These are phyloP conservation scores for Penicillium odoratum DNA, from an alignment of 495 filamentous ascomycete genomes.

Conservation along the genomic window DNA sequence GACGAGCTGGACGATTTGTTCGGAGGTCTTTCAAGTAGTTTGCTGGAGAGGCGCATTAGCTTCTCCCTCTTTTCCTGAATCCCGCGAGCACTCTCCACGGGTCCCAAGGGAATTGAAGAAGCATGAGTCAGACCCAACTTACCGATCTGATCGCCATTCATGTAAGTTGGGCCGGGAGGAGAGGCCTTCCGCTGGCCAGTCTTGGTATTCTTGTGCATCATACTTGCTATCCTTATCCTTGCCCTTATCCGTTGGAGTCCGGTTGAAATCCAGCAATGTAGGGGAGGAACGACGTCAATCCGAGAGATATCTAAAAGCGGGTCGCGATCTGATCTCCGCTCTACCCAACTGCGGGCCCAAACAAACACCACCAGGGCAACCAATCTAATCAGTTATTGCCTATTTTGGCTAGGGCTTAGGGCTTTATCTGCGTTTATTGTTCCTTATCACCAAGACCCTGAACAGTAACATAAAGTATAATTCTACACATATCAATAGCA, in stretches of 20 bases:
- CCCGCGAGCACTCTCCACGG: neutral
- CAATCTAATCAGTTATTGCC: slow-evolving; percentile 5
- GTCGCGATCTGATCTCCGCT: slow-evolving; percentile 8
- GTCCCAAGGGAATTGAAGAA: neutral
- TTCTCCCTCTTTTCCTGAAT: neutral
- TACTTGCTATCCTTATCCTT: slow-evolving; percentile 8
- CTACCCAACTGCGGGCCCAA: slow-evolving; percentile 18
- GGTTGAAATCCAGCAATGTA: slow-evolving; percentile 5
- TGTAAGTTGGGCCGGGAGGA: slow-evolving; percentile 75
- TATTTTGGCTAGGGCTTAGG: slow-evolving; percentile 23
- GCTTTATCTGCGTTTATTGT: slow-evolving; percentile 1
- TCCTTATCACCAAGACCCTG: neutral
- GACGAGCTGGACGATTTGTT: slow-evolving; percentile 71
- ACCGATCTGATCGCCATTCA: slow-evolving; percentile 89
- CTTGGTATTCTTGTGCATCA: slow-evolving; percentile 46
- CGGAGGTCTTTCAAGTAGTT: slow-evolving; percentile 79
- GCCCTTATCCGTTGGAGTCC: neutral
- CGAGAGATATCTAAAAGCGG: slow-evolving; percentile 12
- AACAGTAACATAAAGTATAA: no score
- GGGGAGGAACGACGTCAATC: slow-evolving; percentile 15
- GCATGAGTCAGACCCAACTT: slow-evolving; percentile 33
- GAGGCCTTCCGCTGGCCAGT: slow-evolving; percentile 58
- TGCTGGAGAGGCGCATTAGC: slow-evolving; percentile 42
- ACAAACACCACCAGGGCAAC: slow-evolving; percentile 32
- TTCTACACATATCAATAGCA: no score